Base-by-base conservation (phyloP, 228 moss, liverwort and hornwort species). In the Sphagnum magellanicum region DNA sequence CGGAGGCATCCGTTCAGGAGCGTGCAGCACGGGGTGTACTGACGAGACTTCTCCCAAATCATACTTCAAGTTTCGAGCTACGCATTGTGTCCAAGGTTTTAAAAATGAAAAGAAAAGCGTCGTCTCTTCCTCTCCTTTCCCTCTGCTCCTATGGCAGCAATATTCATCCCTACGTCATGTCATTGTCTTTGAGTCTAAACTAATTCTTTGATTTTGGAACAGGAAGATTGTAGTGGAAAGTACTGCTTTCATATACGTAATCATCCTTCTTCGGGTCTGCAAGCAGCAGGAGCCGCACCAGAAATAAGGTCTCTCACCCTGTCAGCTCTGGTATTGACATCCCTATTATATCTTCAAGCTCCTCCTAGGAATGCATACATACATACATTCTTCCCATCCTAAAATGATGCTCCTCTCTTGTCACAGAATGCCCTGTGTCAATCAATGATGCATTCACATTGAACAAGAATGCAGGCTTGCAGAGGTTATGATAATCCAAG, bases 231-330 rank as follows among this genome's bases (percentile, higher is more conserved):
- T 71, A 88, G 89, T 70, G 84, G 84, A 57, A 79, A 79, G 63
- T 78, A 77, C 13, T 96, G 91, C 81, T 96, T 96, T 78, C 79
- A 80, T 68, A 85, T 95, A 63, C 63, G 75, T 70, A 91, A 90
- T 46, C 74, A 81, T 67, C 85, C 79, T 48, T 81, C 68, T 67
- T 50, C 66, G 14, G 69, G 61, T 71, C 49, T 75, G 17, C 71
- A 78, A 55, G 67, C 50, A 73, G 67, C 78, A 79, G 32, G 32
- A 32, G 32, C 32, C 32, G 76, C 73, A 5, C 78, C 84, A 70
- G 77, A 89, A 81, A 86, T 92, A 75, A 90, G 87, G 90, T 92
- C 57, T 71, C 50, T 32, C 32, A 5, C n/a, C 48, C 16, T 63
- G 52, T 32, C 65, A 62, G 32, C 60, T 16, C 11, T 46, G 15